These are phyloP conservation scores for Sporothrix brasiliensis DNA, from an alignment of 2,329 filamentous ascomycete genomes.

Conservation along the genomic window DNA sequence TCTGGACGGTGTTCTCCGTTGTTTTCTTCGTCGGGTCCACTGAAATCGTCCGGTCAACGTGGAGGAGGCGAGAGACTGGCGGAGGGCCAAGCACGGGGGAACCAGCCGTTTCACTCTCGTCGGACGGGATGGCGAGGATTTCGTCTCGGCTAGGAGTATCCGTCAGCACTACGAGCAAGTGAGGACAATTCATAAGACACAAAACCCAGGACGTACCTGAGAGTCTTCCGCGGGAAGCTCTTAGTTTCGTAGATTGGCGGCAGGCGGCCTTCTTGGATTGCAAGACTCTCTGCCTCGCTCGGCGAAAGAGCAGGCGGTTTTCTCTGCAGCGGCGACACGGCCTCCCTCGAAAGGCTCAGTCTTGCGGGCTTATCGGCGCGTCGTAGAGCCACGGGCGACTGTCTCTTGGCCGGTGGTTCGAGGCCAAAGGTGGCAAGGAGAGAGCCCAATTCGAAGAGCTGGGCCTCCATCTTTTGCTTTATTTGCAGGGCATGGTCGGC, in stretches of 20 bases:
- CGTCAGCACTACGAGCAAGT: conserved; percentile 40
- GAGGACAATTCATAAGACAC: not conserved
- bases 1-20: not conserved
- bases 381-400: conserved; percentile 48
- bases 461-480: conserved; percentile 70
- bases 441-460: conserved; percentile 69
- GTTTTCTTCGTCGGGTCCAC: conserved; percentile 44
- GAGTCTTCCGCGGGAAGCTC: conserved; percentile 65
- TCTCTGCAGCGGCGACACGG: conserved; percentile 46
- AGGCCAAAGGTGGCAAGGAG: conserved; percentile 68
- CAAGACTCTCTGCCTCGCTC: conserved; percentile 56
- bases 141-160: conserved; percentile 56
- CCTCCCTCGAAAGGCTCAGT: conserved; percentile 27
- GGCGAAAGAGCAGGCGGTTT: conserved; percentile 60
- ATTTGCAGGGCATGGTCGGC: conserved; percentile 70
- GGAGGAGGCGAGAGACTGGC: conserved; percentile 56
- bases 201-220: conserved; percentile 59
- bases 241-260: conserved; percentile 73
- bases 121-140: conserved; percentile 61
- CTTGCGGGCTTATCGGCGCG: conserved; percentile 52
- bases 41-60: conserved; percentile 23
- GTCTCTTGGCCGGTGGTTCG: conserved; percentile 59
- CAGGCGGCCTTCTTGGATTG: conserved; percentile 58
- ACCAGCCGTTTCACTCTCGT: conserved; percentile 55
- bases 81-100: conserved; percentile 71